phyloP scores from a whole-genome alignment of 2,329 filamentous ascomycete genomes.

The Leptographium radiaticola region DNA sequence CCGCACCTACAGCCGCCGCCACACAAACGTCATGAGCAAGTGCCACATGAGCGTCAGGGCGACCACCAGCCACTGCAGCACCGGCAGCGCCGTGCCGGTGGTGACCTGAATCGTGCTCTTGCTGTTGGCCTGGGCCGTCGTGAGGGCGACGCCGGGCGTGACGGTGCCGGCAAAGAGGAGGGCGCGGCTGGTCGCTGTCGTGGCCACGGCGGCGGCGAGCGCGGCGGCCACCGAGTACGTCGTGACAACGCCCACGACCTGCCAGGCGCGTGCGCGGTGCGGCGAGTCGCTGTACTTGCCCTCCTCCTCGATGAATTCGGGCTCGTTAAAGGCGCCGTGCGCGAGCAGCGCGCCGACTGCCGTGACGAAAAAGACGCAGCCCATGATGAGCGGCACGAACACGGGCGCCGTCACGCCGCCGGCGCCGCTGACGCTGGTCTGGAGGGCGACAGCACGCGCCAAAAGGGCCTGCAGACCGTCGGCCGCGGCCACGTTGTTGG shows the following conservation, averaged over 20 bases:
- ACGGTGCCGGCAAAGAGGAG: slow-evolving; percentile 10
- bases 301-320: neutral
- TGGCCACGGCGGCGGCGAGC: slow-evolving; percentile 8
- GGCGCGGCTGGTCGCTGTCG: slow-evolving; percentile 9
- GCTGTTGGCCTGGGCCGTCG: neutral
- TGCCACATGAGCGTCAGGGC: slow-evolving; percentile 11
- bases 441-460: slow-evolving; percentile 5
- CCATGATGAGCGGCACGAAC: slow-evolving; percentile 8
- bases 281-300: neutral
- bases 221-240: slow-evolving; percentile 8
- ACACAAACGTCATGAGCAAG: slow-evolving; percentile 7
- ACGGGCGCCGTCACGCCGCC: slow-evolving; percentile 8
- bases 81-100: slow-evolving; percentile 9
- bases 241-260: slow-evolving; percentile 3
- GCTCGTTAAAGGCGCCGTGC: neutral
- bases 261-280: slow-evolving; percentile 3
- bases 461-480: slow-evolving; percentile 8
- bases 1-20: neutral
- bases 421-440: slow-evolving; percentile 7
- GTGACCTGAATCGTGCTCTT: neutral
- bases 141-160: slow-evolving; percentile 4
- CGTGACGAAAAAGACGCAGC: slow-evolving; percentile 7
- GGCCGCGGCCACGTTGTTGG: slow-evolving; percentile 1
- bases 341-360: slow-evolving; percentile 7
- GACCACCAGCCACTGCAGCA: slow-evolving; percentile 13